A percentile compares a stretch with the other conserved stretches of the same genome.
phyloP scores from a whole-genome alignment of 805 yeast genomes.

The Hanseniaspora jakobsenii region DNA sequence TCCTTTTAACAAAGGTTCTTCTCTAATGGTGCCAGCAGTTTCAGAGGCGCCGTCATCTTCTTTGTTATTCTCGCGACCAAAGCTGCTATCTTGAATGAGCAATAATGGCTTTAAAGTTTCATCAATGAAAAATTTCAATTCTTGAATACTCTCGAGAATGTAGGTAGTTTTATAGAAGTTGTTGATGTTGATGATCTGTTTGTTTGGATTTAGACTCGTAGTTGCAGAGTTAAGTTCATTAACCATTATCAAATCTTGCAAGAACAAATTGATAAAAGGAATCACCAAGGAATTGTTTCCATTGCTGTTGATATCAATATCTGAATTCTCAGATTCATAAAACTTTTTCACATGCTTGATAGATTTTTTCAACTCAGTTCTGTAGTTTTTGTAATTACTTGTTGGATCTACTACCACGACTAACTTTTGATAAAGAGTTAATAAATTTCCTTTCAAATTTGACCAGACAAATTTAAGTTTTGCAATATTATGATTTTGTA shows the following conservation, averaged over 20 bases:
- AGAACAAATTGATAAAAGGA: slow-evolving; percentile 61
- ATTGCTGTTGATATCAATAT: slow-evolving; percentile 24
- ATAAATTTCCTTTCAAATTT: slow-evolving; percentile 45
- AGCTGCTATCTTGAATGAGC: too few relatives aligned
- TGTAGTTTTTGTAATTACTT: slow-evolving; percentile 57
- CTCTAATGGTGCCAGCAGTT: slow-evolving; percentile 19
- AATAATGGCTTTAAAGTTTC: slow-evolving; percentile 16
- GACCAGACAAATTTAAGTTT: slow-evolving; percentile 52
- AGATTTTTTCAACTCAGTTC: slow-evolving; percentile 49
- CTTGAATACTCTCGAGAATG: slow-evolving; percentile 54
- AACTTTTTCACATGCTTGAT: slow-evolving; percentile 21
- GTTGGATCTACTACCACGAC: slow-evolving; percentile 62
- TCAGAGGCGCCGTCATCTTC: slow-evolving; percentile 21
- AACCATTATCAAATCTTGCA: slow-evolving; percentile 72
- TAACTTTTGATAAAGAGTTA: slow-evolving; percentile 49
- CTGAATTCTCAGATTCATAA: slow-evolving; percentile 20
- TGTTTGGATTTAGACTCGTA: slow-evolving; percentile 34
- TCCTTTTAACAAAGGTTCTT: slow-evolving; percentile 22
- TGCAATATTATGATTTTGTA: slow-evolving; percentile 61
- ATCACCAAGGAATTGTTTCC: slow-evolving; percentile 39
- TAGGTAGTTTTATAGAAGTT: slow-evolving; percentile 57
- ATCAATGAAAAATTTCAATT: slow-evolving; percentile 36
- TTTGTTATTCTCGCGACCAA: not conserved
- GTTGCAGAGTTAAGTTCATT: slow-evolving; percentile 70
- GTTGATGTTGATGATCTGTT: slow-evolving; percentile 55